These are phyloP conservation scores for Malbranchea zuffiana DNA, from an alignment of 2,329 filamentous ascomycete species.

Conservation along the genomic window DNA sequence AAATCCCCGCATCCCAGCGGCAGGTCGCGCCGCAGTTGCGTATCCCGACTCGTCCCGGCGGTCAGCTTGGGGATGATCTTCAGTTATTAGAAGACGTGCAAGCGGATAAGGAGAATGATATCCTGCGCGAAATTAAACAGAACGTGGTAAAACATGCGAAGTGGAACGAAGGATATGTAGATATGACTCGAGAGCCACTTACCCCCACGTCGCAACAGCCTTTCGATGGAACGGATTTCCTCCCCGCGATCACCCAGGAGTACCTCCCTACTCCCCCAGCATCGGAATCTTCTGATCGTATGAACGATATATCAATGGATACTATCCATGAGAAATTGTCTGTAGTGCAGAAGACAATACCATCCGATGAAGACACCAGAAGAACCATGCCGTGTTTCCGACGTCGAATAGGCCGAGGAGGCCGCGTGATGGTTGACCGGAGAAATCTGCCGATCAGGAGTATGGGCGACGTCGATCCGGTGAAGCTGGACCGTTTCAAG, in stretches of 20 bases:
- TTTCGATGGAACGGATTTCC: slow-evolving; percentile 50
- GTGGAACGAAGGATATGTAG: slow-evolving; percentile 85
- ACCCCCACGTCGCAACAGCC: slow-evolving; percentile 61
- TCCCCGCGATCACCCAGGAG: slow-evolving; percentile 56
- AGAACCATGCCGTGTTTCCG: slow-evolving; percentile 56
- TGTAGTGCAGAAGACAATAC: slow-evolving; percentile 31
- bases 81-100: slow-evolving; percentile 64
- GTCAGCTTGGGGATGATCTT: slow-evolving; percentile 69
- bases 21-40: slow-evolving; percentile 56
- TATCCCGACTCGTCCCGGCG: slow-evolving; percentile 58
- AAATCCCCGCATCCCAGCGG: slow-evolving; percentile 51
- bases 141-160: slow-evolving; percentile 79
- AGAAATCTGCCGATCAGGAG: slow-evolving; percentile 52
- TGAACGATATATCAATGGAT: slow-evolving; percentile 29
- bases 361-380: slow-evolving; percentile 34
- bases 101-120: slow-evolving; percentile 69
- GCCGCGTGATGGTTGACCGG: slow-evolving; percentile 79
- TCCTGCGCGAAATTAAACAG: slow-evolving; percentile 70
- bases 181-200: slow-evolving; percentile 75
- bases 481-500: slow-evolving; percentile 62
- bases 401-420: slow-evolving; percentile 71
- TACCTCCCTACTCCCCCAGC: slow-evolving; percentile 46
- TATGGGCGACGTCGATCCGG: slow-evolving; percentile 37
- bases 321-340: slow-evolving; percentile 27
- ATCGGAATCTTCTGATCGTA: slow-evolving; percentile 38